Evolutionary conservation across 1,284 basidiomycete genomes (phyloP), one percentile per base, ranked within the genome.

Genomic region (Psilocybe mexicana): DNA sequence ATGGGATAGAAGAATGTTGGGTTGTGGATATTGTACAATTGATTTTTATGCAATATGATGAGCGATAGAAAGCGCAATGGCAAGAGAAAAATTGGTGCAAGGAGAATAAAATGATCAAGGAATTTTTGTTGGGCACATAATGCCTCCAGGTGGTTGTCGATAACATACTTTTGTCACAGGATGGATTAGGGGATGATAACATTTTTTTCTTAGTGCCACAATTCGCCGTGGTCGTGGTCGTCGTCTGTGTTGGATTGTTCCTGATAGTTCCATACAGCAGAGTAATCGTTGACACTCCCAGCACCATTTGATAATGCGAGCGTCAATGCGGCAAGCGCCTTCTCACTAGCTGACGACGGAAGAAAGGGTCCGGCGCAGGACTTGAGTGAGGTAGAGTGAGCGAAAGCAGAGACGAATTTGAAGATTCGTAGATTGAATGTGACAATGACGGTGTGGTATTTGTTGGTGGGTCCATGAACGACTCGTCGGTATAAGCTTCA

Each of bases 291-390:
- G 43, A 90, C 70, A 43, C 85, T 79, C 2, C 83, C 86, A n/a
- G 87, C 86, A 36, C 87, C 88, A 61, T 82, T 88, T 5, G 85
- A 85, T 68, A 90, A 77, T 12, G 85, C 86, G 4, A 90, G 72
- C 48, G 76, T 79, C 18, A 89, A 74, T 12, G 83, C 85, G 24
- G 81, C 84, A 47, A 89, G 73, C n/a, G 81, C 81, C 65, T 84
- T 86, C 58, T 87, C 85, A 11, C 79, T 75, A 43, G 74, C 74
- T 40, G 79, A 74, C 10, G 79, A 65, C 43, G 68, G 63, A 33
- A 57, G n/a, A 42, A 52, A 40, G 18, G 4, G 14, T 47, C 43
- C 33, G 61, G n/a, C 55, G 62, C 43, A 18, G 47, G 49, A 44
- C 61, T 53, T 26, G 65, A 61, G 28, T 63, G 52, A 44, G 61